Evolutionary conservation across 345 rosid genomes (phyloP), one percentile per base, ranked within the genome.

Genomic region (Noccaea caerulescens): DNA sequence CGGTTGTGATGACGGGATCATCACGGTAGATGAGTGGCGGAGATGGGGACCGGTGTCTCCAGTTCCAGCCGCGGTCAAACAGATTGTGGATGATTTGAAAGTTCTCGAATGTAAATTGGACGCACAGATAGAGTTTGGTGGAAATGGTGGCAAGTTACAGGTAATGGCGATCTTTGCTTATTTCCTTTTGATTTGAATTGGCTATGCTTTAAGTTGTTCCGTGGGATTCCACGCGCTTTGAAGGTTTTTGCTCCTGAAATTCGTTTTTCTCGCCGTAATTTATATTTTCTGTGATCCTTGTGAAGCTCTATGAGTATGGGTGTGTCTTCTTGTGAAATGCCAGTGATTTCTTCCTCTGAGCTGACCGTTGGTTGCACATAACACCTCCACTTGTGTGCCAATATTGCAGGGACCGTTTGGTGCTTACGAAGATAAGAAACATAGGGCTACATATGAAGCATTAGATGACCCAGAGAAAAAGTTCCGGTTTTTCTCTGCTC

Each of bases 381-480:
- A 54, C 44, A 20, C 58, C 41, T 45, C 1, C 46, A 32, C 47
- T 56, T 56, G 0, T 41, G 41, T 71, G 66, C 2, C 10, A 75
- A n/a, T 27, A 42, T 68, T 10, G 13, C 73, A 94, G 99, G 97
- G 98, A 43, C 80, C 82, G 51, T 87, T 88, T 74, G 83, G 80
- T 79, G 73, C 83, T 43, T 82, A 61, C 53, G 99, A 91, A 82
- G 95, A 91, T 78, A 94, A 91, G 84, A 94, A 91, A 57, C 97
- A 91, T 75, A 84, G 96, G 80, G 95, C 89, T 63, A 88, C 78
- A 56, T 94, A 94, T 77, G 71, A 76, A 76, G 88, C 90, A 27
- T 81, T 94, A 61, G 88, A 76, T 67, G 93, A 88, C 66, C 85
- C 98, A 9, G 89, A 87, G 68, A 70, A 85, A 51, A 94, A 94